Base-by-base conservation (phyloP, 768 basidiomycete genomes). In the Hortiboletus flavorubellus region DNA sequence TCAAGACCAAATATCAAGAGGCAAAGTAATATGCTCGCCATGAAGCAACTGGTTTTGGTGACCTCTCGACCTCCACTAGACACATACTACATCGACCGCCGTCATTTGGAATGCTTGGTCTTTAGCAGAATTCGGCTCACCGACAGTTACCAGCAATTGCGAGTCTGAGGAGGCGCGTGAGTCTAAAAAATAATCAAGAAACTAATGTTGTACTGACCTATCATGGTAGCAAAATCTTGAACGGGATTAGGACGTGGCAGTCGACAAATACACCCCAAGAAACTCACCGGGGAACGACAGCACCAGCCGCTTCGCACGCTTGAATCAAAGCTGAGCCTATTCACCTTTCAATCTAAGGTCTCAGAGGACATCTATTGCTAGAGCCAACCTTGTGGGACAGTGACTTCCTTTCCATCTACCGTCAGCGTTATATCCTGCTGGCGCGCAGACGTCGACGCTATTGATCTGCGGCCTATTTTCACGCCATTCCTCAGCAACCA, bases 111-210 rank as follows among this genome's bases (percentile, higher is more conserved):
- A 42, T 30, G 35, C 58, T 41, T 60, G 33, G 29, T 26, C 7
- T 21, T 21, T 23, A 46, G 53, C 50, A 43, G 46, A 54, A 30
- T 46, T 29, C 8, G 12, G 73, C 87, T 72, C 61, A 91, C 91
- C 91, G 90, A 77, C 96, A 98, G 71, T 98, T 98, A 49, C 96
- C 96, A 63, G 96, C 96, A 66, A 98, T 95, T 46, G 95, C 93
- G 26, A 98, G 84, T 64, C 94, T 90, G 51, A 49, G n/a, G 38
- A 42, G 5, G 10, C 26, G 48, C 21, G 45, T 62, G 35, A 55
- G 47, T 18, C n/a, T 39, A 26, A 38, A 46, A 45, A 38, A 33
- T 14, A 51, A 34, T 31, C 33, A 35, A 39, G 29, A 16, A 8
- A 47, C 26, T 11, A 15, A 34, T 9, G 42, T 5, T 6, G 46